Evolutionary conservation across 495 filamentous ascomycete species (phyloP), one percentile per base, ranked within the genome.

Genomic region (Pyronema omphalodes): DNA sequence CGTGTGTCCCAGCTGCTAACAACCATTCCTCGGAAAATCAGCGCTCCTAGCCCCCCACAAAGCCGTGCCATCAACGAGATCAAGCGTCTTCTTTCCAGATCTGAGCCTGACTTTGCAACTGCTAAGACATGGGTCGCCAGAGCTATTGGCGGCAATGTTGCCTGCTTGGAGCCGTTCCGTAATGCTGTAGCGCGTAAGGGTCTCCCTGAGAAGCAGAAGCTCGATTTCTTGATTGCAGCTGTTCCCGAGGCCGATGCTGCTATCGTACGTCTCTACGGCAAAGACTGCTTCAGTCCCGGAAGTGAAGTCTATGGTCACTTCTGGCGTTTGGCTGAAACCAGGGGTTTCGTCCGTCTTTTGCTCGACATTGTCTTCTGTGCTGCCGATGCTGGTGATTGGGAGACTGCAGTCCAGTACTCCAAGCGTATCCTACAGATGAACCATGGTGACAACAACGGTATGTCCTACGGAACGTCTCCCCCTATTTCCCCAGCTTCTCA

Each of bases 361-460:
- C 44, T 60, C 33, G 58, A 57, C 17, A 45, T 57, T 48, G 58
- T 53, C 34, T 46, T 54, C 34, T 46, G 37, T 33, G 55, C 49
- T 37, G 43, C 43, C 7, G 54, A 53, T 36, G 45, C 36, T 9
- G 51, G 52, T 17, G 55, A 60, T 9, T 57, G 53, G 34, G 55
- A 45, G 15, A 37, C 51, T n/a, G 57, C 57, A 9, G 15, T 57
- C 29, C 23, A 51, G 17, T 44, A 54, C 52, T 36, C 51, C 33
- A 52, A 44, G 23, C 49, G 46, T 7, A 43, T 52, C 11, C 12
- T 57, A 9, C 17, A 57, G 55, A 45, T 55, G 35, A 60, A 55
- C 44, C 53, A 57, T 45, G 57, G 55, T 49, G 58, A 60, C 18
- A 57, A 55, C 37, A 57, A 55, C 48, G 55, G 57, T 57, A 49